A percentile compares a stretch with the other conserved stretches of the same genome.
phyloP scores from a whole-genome alignment of 1,284 basidiomycete species.

The Microbotryum saponariae region DNA sequence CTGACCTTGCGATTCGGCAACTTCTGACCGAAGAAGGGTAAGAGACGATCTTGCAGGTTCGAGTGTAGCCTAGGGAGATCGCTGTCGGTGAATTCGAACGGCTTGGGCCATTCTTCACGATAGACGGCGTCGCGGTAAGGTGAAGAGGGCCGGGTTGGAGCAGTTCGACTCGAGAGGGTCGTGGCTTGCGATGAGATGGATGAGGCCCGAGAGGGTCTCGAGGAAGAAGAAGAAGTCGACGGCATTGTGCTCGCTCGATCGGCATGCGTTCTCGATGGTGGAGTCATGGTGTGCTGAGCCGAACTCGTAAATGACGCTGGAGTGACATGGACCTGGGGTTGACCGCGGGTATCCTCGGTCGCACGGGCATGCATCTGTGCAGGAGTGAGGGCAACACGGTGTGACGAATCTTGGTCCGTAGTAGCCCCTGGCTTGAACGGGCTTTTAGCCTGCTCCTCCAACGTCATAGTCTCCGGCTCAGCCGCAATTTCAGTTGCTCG shows the following conservation, averaged over 20 bases:
- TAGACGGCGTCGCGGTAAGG: background rate
- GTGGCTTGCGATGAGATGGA: too few relatives aligned
- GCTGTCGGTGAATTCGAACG: conserved; percentile 9
- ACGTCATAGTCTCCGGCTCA: conserved; percentile 25
- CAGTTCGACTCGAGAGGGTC: background rate
- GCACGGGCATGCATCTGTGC: too few relatives aligned
- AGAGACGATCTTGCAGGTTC: conserved; percentile 32
- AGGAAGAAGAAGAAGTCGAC: background rate
- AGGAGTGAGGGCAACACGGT: too few relatives aligned
- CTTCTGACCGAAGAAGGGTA: conserved; percentile 34
- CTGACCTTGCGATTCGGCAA: conserved; percentile 30
- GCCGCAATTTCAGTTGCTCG: conserved; percentile 1
- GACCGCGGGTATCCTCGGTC: too few relatives aligned
- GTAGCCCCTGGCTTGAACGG: background rate
- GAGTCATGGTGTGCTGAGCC: too few relatives aligned
- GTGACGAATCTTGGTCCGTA: too few relatives aligned
- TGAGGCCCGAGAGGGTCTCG: too few relatives aligned
- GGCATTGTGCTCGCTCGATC: background rate
- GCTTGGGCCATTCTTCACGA: conserved; percentile 17
- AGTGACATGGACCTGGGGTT: too few relatives aligned
- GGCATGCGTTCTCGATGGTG: background rate
- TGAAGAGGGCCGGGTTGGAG: background rate
- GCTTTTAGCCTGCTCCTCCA: conserved; percentile 3
- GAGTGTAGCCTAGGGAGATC: conserved; percentile 27
- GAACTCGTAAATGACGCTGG: too few relatives aligned